A percentile compares a stretch with the other conserved stretches of the same genome.
phyloP scores from a whole-genome alignment of 441 rosid species.

The Populus hybrid region DNA sequence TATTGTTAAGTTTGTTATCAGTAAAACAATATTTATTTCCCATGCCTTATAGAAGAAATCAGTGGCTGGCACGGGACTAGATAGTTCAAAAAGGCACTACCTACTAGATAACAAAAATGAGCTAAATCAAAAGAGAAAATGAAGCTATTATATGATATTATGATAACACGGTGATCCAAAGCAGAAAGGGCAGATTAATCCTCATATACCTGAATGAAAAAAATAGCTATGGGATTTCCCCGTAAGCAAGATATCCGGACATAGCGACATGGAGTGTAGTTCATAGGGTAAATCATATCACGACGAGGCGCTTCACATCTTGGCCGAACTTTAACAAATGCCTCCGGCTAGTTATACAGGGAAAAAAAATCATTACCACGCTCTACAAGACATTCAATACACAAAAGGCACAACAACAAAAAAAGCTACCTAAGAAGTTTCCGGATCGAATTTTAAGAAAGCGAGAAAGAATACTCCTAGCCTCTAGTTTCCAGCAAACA shows the following conservation, averaged over 20 bases:
- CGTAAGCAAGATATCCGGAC: slow-evolving; percentile 84
- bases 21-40: not conserved
- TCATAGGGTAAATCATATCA: slow-evolving; percentile 73
- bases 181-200: slow-evolving; percentile 5
- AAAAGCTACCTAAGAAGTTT: not conserved
- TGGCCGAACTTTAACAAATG: slow-evolving; percentile 78
- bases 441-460: too few relatives aligned
- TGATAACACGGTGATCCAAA: not conserved
- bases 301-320: slow-evolving; percentile 95
- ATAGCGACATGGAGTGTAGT: slow-evolving; percentile 79
- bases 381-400: not conserved
- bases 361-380: slow-evolving; percentile 10
- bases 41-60: not conserved
- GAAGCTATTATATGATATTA: not conserved
- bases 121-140: not conserved
- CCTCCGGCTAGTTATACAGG: slow-evolving; percentile 60
- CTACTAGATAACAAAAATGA: not conserved
- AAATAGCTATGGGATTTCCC: slow-evolving; percentile 85
- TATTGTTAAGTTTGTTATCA: not conserved
- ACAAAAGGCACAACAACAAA: slow-evolving; percentile 8
- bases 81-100: slow-evolving; percentile 1
- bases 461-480: too few relatives aligned
- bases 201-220: slow-evolving; percentile 69
- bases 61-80: not conserved
- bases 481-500: not conserved